Conservation (phyloP, 2,329 filamentous ascomycete genomes). For the Penicillium sp. region DNA sequence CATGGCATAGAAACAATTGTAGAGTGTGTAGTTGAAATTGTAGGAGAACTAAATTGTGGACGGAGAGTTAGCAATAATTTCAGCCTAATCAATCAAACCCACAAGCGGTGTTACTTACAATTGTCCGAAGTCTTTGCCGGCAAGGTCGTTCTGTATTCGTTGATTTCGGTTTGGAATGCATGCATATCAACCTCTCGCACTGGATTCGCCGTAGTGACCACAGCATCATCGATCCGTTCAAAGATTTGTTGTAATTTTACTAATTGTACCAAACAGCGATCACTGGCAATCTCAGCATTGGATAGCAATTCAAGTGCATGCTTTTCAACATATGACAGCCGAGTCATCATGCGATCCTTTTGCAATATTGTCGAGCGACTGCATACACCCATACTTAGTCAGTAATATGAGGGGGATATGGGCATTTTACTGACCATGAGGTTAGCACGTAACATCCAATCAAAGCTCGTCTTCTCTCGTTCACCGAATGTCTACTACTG, state of each 20-base stretch:
- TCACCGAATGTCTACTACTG: neutral
- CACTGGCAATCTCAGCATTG: neutral
- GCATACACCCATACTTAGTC: neutral
- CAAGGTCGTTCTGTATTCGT: neutral
- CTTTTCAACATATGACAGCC: neutral
- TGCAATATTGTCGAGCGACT: slow-evolving; percentile 1
- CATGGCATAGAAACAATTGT: slow-evolving; percentile 3
- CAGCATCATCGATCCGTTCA: slow-evolving; percentile 4
- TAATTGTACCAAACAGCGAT: neutral
- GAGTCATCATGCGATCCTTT: slow-evolving; percentile 4
- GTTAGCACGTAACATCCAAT: slow-evolving; percentile 2
- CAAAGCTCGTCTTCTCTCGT: slow-evolving; percentile 1
- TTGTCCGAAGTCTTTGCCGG: neutral
- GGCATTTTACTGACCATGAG: neutral
- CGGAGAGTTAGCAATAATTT: neutral
- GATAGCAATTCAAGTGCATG: neutral
- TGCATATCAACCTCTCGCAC: neutral
- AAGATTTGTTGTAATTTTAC: slow-evolving; percentile 2
- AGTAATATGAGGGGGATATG: neutral
- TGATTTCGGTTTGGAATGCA: neutral
- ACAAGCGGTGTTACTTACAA: neutral
- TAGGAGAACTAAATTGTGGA: neutral
- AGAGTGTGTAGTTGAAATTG: slow-evolving; percentile 1
- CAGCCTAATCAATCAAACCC: neutral
- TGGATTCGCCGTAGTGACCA: neutral